These are phyloP conservation scores for Malania oleifera DNA, from an alignment of 164 flowering plant genomes.

Conservation along the genomic window DNA sequence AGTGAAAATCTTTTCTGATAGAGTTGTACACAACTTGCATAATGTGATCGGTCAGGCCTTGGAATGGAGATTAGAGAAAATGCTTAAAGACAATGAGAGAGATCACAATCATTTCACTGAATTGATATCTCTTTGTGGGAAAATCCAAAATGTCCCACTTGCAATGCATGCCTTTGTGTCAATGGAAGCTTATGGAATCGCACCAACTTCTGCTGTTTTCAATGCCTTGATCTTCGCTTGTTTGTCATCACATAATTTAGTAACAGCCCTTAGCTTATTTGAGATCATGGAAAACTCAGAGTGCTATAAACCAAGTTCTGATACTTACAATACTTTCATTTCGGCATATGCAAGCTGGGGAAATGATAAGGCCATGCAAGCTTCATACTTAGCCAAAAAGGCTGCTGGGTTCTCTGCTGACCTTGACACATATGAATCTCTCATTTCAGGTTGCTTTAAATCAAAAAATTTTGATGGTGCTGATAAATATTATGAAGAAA, in stretches of 20 bases:
- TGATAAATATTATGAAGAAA: slow-evolving; percentile 37
- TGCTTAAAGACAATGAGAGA: slow-evolving; percentile 29
- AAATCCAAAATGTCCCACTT: slow-evolving; percentile 26
- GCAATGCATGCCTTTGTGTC: slow-evolving; percentile 35
- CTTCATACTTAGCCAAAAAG: slow-evolving; percentile 35
- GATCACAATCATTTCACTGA: slow-evolving; percentile 25
- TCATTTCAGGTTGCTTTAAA: slow-evolving; percentile 34
- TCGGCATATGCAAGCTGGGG: slow-evolving; percentile 32
- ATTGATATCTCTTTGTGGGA: slow-evolving; percentile 39
- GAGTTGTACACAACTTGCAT: not conserved
- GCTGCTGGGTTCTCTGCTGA: slow-evolving; percentile 32
- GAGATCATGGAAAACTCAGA: slow-evolving; percentile 49
- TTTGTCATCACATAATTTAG: slow-evolving; percentile 28
- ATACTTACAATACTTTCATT: slow-evolving; percentile 44
- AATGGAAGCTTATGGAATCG: slow-evolving; percentile 41
- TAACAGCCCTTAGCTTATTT: slow-evolving; percentile 44
- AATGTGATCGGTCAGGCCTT: slow-evolving; percentile 31
- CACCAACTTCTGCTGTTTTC: slow-evolving; percentile 34
- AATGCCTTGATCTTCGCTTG: slow-evolving; percentile 42
- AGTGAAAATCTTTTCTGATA: not conserved
- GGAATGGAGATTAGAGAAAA: slow-evolving; percentile 56
- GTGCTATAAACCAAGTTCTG: slow-evolving; percentile 32
- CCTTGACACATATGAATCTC: slow-evolving; percentile 34
- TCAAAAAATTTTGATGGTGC: slow-evolving; percentile 26
- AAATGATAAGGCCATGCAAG: slow-evolving; percentile 31